Evolutionary conservation across 108 stramenopile species (phyloP).

Genomic region (Nitzschia putrida): DNA sequence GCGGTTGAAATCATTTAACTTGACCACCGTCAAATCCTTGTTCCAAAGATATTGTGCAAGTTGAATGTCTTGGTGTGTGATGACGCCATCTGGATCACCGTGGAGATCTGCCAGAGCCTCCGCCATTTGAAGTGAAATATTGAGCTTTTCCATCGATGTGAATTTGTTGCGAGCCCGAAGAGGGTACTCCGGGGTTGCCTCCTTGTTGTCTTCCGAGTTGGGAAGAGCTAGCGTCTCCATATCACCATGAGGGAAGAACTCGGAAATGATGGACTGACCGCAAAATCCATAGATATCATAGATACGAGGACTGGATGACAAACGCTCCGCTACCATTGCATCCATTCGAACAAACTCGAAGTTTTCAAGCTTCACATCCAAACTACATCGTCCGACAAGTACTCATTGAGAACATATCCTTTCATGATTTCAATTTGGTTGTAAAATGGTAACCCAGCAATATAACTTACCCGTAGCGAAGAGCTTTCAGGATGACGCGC

Average conservation of each 20-base stretch:
- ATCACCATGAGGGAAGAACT: slow-evolving; percentile 54
- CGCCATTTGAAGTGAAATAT: slow-evolving; percentile 66
- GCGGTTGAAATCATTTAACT: slow-evolving; percentile 83
- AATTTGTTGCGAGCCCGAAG: background rate
- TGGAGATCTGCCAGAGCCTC: slow-evolving; percentile 66
- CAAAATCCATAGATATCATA: slow-evolving; percentile 79
- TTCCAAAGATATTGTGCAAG: slow-evolving; percentile 59
- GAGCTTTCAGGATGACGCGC: slow-evolving; percentile 22
- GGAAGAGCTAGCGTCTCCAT: slow-evolving; percentile 39
- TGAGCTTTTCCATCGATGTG: slow-evolving; percentile 44
- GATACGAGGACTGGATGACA: slow-evolving; percentile 60
- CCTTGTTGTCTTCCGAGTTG: slow-evolving; percentile 14
- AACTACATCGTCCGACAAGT: background rate
- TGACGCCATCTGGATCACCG: slow-evolving; percentile 58
- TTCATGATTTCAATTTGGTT: background rate
- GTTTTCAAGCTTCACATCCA: background rate
- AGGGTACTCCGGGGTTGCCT: background rate
- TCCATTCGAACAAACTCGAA: slow-evolving; percentile 55
- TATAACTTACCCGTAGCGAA: slow-evolving; percentile 2
- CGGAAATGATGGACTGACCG: slow-evolving; percentile 49
- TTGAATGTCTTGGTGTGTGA: slow-evolving; percentile 70
- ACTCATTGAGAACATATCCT: background rate
- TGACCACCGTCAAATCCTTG: slow-evolving; percentile 45
- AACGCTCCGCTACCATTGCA: slow-evolving; percentile 74
- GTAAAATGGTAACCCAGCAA: background rate